Conservation (phyloP, 1,139 yeast genomes). For the Geotrichum siamense region DNA sequence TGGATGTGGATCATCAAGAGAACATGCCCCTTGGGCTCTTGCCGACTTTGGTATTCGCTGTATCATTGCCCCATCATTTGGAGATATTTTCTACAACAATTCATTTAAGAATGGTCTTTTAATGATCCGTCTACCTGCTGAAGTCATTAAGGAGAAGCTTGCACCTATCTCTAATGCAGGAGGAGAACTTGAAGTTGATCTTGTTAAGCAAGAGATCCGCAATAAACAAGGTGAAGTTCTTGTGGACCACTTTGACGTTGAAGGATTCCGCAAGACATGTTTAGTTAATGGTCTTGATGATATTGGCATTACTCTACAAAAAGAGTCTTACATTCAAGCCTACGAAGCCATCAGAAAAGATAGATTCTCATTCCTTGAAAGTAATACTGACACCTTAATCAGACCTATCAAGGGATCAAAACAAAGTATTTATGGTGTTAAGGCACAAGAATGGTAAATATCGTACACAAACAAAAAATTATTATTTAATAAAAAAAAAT, state of each 20-base stretch:
- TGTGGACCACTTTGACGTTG: slow-evolving; percentile 78
- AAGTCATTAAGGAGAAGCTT: slow-evolving; percentile 59
- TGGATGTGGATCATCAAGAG: slow-evolving; percentile 98
- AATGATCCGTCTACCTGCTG: slow-evolving; percentile 81
- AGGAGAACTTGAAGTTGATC: slow-evolving; percentile 64
- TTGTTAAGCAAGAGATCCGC: slow-evolving; percentile 75
- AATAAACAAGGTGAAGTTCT: slow-evolving; percentile 66
- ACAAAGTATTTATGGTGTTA: slow-evolving; percentile 60
- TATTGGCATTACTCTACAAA: slow-evolving; percentile 89
- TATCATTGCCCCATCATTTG: slow-evolving; percentile 95
- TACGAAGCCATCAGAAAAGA: slow-evolving; percentile 73
- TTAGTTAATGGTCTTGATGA: slow-evolving; percentile 91
- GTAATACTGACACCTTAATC: slow-evolving; percentile 51
- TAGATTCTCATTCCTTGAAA: slow-evolving; percentile 85
- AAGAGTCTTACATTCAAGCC: slow-evolving; percentile 64
- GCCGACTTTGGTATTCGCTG: slow-evolving; percentile 95
- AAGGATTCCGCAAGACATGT: slow-evolving; percentile 89
- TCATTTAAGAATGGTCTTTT: slow-evolving; percentile 91
- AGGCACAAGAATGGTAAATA: slow-evolving; percentile 66
- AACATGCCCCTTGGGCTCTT: slow-evolving; percentile 99
- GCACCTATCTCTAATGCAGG: slow-evolving; percentile 76
- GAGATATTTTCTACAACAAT: slow-evolving; percentile 95
- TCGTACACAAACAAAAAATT: too few relatives aligned
- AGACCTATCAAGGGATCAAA: slow-evolving; percentile 65
- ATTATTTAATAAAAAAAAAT: too few relatives aligned